Percentiles rank a stretch among this genome's conserved stretches.
Evolutionary conservation across 2,329 filamentous ascomycete genomes (phyloP).

Genomic region (Dendryphion nanum): DNA sequence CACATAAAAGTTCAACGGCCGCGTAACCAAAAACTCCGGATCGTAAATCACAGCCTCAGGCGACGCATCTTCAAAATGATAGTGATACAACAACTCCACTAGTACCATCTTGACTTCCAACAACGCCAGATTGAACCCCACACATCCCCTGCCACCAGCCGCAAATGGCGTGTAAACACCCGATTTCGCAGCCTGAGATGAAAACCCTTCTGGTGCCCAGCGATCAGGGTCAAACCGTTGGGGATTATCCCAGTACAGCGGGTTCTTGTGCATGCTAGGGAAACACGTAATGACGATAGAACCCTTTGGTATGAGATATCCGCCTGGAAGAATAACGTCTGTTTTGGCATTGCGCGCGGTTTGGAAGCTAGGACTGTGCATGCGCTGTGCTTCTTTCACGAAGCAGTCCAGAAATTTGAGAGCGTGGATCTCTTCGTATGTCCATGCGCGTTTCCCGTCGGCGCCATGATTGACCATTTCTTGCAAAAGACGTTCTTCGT

Average conservation of each 20-base stretch:
- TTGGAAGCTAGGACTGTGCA: constrained; percentile 61
- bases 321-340: constrained; percentile 58
- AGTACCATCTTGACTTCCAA: constrained; percentile 60
- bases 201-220: constrained; percentile 50
- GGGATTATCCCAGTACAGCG: constrained; percentile 57
- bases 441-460: constrained; percentile 31
- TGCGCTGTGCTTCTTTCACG: constrained; percentile 60
- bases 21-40: constrained; percentile 57
- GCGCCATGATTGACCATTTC: constrained; percentile 49
- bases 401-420: constrained; percentile 56
- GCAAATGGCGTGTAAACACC: constrained; percentile 59
- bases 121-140: constrained; percentile 63
- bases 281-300: constrained; percentile 52
- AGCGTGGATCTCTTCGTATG: constrained; percentile 34
- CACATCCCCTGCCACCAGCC: constrained; percentile 55
- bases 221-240: constrained; percentile 57
- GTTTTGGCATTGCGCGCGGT: constrained; percentile 55
- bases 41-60: constrained; percentile 56
- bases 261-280: constrained; percentile 48
- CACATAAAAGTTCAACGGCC: constrained; percentile 56
- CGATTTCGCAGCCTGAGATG: constrained; percentile 33
- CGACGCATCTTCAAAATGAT: constrained; percentile 51
- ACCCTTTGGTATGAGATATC: constrained; percentile 54
- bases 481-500: constrained; percentile 57
- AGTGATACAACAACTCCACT: constrained; percentile 57